phyloP scores from a whole-genome alignment of 441 rosid species.

The Aquilaria agallochum region DNA sequence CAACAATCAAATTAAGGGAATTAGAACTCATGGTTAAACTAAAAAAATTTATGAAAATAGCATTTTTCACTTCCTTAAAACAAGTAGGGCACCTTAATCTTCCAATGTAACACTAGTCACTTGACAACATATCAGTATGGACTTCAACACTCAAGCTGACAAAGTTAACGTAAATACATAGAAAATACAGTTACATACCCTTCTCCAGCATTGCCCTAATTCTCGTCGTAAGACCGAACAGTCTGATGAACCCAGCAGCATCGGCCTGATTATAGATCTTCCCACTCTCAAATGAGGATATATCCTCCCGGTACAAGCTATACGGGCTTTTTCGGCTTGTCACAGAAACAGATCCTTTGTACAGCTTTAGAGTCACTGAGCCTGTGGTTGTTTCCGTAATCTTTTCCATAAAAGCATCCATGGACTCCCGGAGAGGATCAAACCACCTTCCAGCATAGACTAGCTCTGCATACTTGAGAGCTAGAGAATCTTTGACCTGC shows the following conservation, averaged over 20 bases:
- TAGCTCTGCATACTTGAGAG: slow-evolving; percentile 84
- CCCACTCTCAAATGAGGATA: slow-evolving; percentile 88
- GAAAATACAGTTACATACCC: slow-evolving; percentile 23
- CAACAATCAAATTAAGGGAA: too few species aligned
- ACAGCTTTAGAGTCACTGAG: slow-evolving; percentile 70
- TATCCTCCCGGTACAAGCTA: slow-evolving; percentile 84
- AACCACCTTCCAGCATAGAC: slow-evolving; percentile 98
- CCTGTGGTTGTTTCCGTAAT: slow-evolving; percentile 69
- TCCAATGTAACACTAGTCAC: slow-evolving; percentile 12
- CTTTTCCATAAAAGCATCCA: slow-evolving; percentile 90
- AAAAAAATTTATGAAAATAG: too few species aligned
- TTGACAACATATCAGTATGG: background rate
- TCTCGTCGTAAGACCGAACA: slow-evolving; percentile 79
- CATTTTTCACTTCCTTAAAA: too few species aligned
- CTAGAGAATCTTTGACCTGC: slow-evolving; percentile 74
- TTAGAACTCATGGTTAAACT: too few species aligned
- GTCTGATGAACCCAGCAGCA: slow-evolving; percentile 81
- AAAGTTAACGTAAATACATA: background rate
- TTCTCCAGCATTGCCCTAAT: slow-evolving; percentile 78
- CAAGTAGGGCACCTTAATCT: background rate
- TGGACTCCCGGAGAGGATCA: slow-evolving; percentile 74
- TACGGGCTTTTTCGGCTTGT: slow-evolving; percentile 62
- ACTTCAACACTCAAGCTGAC: background rate
- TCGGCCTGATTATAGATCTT: slow-evolving; percentile 85
- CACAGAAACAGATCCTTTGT: slow-evolving; percentile 68